These are phyloP conservation scores for Marchantia polymorpha DNA, from an alignment of 225 moss, liverwort and hornwort species.

Conservation along the genomic window DNA sequence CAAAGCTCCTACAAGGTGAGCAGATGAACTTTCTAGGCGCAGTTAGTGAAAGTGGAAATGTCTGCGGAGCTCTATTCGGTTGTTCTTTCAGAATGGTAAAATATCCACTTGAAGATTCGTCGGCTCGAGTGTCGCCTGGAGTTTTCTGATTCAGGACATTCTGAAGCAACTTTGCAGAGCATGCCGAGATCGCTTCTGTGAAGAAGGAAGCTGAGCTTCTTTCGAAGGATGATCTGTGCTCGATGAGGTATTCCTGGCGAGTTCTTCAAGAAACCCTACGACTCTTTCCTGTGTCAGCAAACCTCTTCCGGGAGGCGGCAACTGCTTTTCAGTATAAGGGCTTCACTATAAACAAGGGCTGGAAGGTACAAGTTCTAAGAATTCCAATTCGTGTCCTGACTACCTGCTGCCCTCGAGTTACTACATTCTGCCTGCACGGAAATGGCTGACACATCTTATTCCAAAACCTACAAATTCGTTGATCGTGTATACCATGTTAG, in stretches of 20 bases:
- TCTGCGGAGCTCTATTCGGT: too few species aligned
- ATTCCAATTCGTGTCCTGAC: background rate
- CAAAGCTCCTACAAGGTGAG: too few species aligned
- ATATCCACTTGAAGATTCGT: too few species aligned
- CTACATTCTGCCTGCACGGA: too few species aligned
- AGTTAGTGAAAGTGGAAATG: too few species aligned
- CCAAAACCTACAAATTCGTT: too few species aligned
- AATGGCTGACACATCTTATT: too few species aligned
- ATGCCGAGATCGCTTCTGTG: background rate
- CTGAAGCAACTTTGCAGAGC: background rate
- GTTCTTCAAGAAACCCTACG: background rate
- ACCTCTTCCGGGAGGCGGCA: background rate
- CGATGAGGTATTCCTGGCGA: constrained; percentile 6
- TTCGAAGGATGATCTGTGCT: background rate
- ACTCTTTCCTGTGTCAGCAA: background rate
- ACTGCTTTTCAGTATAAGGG: constrained; percentile 7
- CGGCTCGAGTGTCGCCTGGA: too few species aligned
- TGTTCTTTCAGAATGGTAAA: too few species aligned
- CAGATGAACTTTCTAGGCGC: too few species aligned
- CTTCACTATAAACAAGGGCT: background rate
- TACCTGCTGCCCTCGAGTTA: too few species aligned
- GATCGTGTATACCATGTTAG: background rate
- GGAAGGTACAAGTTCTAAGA: background rate
- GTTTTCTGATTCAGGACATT: too few species aligned
- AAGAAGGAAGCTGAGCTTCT: background rate